Conservation (phyloP, 352 stramenopile genomes). For the Pythium sukuiense region DNA sequence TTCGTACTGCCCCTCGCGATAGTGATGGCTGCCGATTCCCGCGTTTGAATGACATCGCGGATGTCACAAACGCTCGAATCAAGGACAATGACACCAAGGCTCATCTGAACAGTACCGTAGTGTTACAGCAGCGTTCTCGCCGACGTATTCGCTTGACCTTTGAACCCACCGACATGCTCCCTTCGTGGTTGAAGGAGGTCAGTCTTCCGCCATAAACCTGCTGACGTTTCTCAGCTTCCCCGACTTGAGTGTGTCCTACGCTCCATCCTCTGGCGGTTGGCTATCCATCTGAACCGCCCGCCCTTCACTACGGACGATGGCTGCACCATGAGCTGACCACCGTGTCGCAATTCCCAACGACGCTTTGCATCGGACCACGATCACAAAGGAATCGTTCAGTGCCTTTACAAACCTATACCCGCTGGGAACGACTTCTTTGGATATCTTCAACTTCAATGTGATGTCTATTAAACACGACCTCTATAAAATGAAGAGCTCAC, state of each 20-base stretch:
- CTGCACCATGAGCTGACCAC: neutral
- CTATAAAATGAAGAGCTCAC: conserved; percentile 4
- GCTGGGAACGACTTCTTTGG: too few relatives aligned
- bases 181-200: neutral
- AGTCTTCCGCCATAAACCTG: neutral
- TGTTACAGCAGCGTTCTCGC: too few relatives aligned
- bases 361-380: neutral
- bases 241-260: neutral
- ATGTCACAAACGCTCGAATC: neutral
- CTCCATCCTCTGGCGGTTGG: neutral
- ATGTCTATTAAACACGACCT: neutral
- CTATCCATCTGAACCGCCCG: neutral
- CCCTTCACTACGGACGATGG: neutral
- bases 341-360: neutral
- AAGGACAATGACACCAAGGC: too few relatives aligned
- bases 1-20: neutral
- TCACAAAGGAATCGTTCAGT: neutral
- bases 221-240: neutral
- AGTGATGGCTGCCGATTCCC: neutral
- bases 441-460: neutral
- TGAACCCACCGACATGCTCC: too few relatives aligned
- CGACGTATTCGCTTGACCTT: too few relatives aligned
- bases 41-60: neutral
- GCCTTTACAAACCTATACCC: neutral
- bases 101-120: too few relatives aligned